Base-by-base conservation (phyloP, 169 alveolate species). In the Plasmodium berghei region DNA sequence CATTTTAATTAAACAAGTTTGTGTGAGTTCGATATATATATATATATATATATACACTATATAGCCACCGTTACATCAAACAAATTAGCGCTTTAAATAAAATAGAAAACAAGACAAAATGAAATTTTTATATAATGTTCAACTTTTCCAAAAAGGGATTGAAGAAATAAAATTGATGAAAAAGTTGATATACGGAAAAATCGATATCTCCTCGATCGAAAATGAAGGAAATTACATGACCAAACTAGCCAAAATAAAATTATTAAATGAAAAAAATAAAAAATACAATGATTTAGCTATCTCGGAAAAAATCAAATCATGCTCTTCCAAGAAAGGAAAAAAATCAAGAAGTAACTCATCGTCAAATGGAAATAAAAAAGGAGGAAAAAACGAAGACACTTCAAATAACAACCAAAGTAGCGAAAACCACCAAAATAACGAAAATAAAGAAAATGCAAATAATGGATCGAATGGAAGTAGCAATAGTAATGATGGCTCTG, bases 71-170 rank as follows among this genome's bases (percentile, higher is more conserved):
- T 34, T 3, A 8, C 0, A 34, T 5, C 42, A 34, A 34, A 34
- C 6, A 34, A 34, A 34, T 34, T 34, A 4, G 42, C 0, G 42
- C 6, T 34, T 34, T 34, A 34, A 4, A 6, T 6, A 34, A 34
- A 34, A 34, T 56, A 26, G 42, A 12, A 20, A 49, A 28, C 9
- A 49, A 56, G 8, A 22, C 40, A 74, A 18, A 59, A 74, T 74
- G 88, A 74, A 61, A 55, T 73, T 74, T 22, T 55, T 74, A 67
- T 73, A 62, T 24, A 62, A 74, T 42, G 46, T 74, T 48, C 73
- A 74, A 20, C 73, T 59, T 48, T 45, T 74, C 64, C 64, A 59
- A 54, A 62, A 34, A 42, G 18, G 74, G 66, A 62, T 74, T 62
- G 28, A 20, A 49, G 74, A 74, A 34, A 74, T 74, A 6, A 61